Evolutionary conservation across 139 green algal species (phyloP).

Genomic region (Picochlorum costavermella): DNA sequence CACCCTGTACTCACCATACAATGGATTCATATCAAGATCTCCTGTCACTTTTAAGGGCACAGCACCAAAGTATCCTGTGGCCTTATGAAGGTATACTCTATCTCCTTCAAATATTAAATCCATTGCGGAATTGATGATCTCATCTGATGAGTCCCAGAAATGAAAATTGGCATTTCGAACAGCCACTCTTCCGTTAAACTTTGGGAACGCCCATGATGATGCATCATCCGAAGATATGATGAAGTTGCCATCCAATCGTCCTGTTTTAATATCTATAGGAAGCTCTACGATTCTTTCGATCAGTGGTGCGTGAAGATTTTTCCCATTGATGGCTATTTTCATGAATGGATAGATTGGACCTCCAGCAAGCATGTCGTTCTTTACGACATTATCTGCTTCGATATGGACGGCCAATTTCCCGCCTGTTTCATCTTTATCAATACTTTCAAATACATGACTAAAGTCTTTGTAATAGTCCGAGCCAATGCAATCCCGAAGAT

Average conservation of each 20-base stretch:
- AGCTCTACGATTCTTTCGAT: constrained; percentile 81
- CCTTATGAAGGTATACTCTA: constrained; percentile 85
- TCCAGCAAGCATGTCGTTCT: background rate
- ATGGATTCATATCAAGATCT: constrained; percentile 85
- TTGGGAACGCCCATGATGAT: constrained; percentile 66
- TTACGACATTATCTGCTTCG: constrained; percentile 28
- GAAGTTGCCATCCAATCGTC: constrained; percentile 59
- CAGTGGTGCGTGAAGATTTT: constrained; percentile 64
- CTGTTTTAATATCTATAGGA: constrained; percentile 79
- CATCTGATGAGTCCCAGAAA: constrained; percentile 91
- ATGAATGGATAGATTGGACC: constrained; percentile 13
- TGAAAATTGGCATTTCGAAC: constrained; percentile 68
- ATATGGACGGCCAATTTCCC: constrained; percentile 40
- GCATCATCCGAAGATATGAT: constrained; percentile 39
- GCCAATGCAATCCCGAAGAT: constrained; percentile 62
- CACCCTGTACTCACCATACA: constrained; percentile 72
- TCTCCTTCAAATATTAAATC: constrained; percentile 86
- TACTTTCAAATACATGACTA: background rate
- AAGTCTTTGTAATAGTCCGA: background rate
- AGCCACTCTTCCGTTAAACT: constrained; percentile 50
- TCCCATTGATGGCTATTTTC: constrained; percentile 35
- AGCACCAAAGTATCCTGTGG: constrained; percentile 66
- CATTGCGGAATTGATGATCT: constrained; percentile 63
- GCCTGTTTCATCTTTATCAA: background rate
- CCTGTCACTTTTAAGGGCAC: constrained; percentile 60